Base-by-base conservation (phyloP, 2,329 filamentous ascomycete genomes). In the Orbilia ellipsospora region DNA sequence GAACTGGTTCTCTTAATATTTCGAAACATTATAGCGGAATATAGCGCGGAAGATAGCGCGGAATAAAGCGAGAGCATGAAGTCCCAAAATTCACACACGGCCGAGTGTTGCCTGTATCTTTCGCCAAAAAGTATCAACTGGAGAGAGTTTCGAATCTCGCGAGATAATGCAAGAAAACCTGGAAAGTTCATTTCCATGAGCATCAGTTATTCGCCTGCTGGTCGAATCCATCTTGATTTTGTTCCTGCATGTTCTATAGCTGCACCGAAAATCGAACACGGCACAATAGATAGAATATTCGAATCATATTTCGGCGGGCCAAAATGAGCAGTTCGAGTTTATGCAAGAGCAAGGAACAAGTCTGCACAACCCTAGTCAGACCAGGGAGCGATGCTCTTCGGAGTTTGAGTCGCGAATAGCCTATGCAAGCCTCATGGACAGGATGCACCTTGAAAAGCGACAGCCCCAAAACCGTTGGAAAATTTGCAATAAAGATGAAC, bases 401-500 rank as follows among this genome's bases (percentile, higher is more conserved):
- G 63, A 61, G 63, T 63, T 63, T 56, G 52, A 57, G 54, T 44
- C 28, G 62, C 63, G 62, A 57, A 69, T 40, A 23, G 28, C 56
- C 56, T 67, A 42, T 26, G 51, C 44, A 68, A 51, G 50, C 57
- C 63, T 45, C 62, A 23, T n/a, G 20, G 44, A 59, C 56, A 69
- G 56, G 57, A 62, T 51, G 18, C 42, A 13, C 65, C 65, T 69
- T 61, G 65, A 48, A 48, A 51, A 45, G 42, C 15, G 12, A 28
- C 28, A 23, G 23, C 26, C 59, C 67, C 45, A 62, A 67, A 59
- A 63, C 70, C 70, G 70, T 74, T 74, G 62, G 70, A 68, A 63
- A 68, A 62, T 67, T 62, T 45, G 67, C 60, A 40, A 20, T 40
- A 26, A 40, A 36, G 31, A 36, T 36, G 31, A 36, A 36, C 44